phyloP scores from a whole-genome alignment of 306 rosid species.

The cucumber (Cucumis sativus) region Cucumber_9930_V3 NC_026660.2:25161501-25162000 shows the following conservation, averaged over 20 bases:
- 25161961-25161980: slow-evolving; percentile 28
- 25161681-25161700: slow-evolving; percentile 99
- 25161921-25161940: slow-evolving; percentile 81
- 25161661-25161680: slow-evolving; percentile 68
- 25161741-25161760: slow-evolving; percentile 72
- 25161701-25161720: slow-evolving; percentile 85
- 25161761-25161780: slow-evolving; percentile 47
- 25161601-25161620: background rate
- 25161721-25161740: slow-evolving; percentile 76
- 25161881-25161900: slow-evolving; percentile 73
- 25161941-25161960: slow-evolving; percentile 54
- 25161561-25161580: background rate
- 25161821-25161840: slow-evolving; percentile 82
- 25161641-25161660: slow-evolving; percentile 42
- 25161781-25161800: slow-evolving; percentile 71
- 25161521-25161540: background rate
- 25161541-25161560: background rate
- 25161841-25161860: slow-evolving; percentile 75
- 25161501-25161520: background rate
- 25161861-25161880: slow-evolving; percentile 71
- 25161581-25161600: background rate
- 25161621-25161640: slow-evolving; percentile 29
- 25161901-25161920: slow-evolving; percentile 47
- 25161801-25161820: slow-evolving; percentile 69
- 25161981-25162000: slow-evolving; percentile 56